Evolutionary conservation across 257 asterid genomes (phyloP).

Genomic region (Gentiana macrophylla): DNA sequence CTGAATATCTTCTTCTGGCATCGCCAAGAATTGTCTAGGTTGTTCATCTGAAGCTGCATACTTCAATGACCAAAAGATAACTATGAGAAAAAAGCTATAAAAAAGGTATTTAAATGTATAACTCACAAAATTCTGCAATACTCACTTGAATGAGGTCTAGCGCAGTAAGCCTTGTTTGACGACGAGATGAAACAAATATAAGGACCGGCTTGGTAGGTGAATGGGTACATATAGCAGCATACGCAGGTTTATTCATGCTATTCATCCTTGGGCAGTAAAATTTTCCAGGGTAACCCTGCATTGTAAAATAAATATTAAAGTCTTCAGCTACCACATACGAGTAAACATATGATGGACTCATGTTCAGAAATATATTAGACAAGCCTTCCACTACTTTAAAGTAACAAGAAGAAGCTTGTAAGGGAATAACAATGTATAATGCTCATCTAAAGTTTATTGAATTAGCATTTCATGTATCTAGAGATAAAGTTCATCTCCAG

Average conservation of each 20-base stretch:
- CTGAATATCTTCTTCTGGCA: conserved; percentile 93
- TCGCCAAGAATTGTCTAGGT: conserved; percentile 72
- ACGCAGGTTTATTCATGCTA: conserved; percentile 97
- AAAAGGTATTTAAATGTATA: conserved; percentile 4
- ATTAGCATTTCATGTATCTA: neutral
- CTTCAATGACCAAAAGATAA: conserved; percentile 27
- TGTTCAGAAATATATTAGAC: neutral
- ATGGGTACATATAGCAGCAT: conserved; percentile 97
- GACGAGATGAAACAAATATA: conserved; percentile 96
- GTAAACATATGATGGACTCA: neutral
- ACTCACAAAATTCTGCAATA: conserved; percentile 6
- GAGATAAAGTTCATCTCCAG: neutral
- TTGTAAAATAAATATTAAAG: conserved; percentile 7
- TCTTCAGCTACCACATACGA: neutral
- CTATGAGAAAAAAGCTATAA: conserved; percentile 2
- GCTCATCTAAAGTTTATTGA: no score
- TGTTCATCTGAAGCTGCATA: conserved; percentile 97
- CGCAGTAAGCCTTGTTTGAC: conserved; percentile 98
- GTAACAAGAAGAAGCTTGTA: no score
- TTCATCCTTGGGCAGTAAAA: conserved; percentile 99
- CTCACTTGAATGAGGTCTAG: conserved; percentile 95
- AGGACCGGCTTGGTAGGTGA: conserved; percentile 97
- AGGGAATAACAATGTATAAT: no score
- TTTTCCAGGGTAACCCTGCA: conserved; percentile 98
- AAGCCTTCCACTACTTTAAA: no score